Percentiles rank a stretch among this genome's conserved stretches.
These are phyloP conservation scores for Dysphania ambrosioides DNA, from an alignment of 148 eudicot species.

Conservation along the genomic window DNA sequence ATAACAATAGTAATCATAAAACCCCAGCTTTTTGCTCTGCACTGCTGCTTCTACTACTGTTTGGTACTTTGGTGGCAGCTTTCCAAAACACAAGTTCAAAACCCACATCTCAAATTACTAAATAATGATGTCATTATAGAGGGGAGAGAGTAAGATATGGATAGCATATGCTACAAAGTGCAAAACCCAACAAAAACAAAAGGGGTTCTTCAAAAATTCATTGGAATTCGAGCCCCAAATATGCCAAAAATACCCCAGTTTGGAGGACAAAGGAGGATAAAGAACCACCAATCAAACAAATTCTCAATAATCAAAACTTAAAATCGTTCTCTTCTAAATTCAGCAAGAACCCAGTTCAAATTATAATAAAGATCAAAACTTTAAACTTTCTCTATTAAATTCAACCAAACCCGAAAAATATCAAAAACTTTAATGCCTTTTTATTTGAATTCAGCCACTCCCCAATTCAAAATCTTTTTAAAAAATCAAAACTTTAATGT, in stretches of 20 bases:
- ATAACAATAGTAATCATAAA: not conserved
- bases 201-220: constrained; percentile 29
- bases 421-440: too few species aligned
- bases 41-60: constrained; percentile 4
- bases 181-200: constrained; percentile 38
- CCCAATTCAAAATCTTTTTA: too few species aligned
- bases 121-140: constrained; percentile 11
- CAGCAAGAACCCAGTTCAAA: not conserved
- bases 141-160: constrained; percentile 3
- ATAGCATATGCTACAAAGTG: constrained; percentile 25
- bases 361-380: too few species aligned
- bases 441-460: too few species aligned
- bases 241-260: constrained; percentile 27
- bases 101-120: constrained; percentile 26
- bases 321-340: not conserved
- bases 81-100: constrained; percentile 15
- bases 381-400: too few species aligned
- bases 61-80: constrained; percentile 20
- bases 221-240: constrained; percentile 32
- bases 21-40: constrained; percentile 9
- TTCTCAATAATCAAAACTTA: constrained; percentile 9
- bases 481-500: constrained; percentile 24
- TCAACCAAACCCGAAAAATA: too few species aligned
- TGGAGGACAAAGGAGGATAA: constrained; percentile 20
- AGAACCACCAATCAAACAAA: constrained; percentile 24